Evolutionary conservation across 768 basidiomycete species (phyloP).

Genomic region (Pleurotus tuber-regium): DNA sequence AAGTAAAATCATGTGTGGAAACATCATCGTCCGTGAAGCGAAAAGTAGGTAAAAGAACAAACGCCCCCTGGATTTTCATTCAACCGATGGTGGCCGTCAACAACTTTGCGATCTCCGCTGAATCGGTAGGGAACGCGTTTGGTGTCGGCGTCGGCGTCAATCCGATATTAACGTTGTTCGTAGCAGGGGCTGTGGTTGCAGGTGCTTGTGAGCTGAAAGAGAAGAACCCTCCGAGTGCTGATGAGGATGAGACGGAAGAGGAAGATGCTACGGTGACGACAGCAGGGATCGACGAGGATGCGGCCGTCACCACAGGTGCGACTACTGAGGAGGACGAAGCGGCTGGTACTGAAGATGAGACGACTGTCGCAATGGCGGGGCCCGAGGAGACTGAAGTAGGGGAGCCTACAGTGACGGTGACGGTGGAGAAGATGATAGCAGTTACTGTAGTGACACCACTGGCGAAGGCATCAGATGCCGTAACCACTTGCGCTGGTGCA

Average conservation of each 20-base stretch:
- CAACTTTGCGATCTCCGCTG: slow-evolving; percentile 4
- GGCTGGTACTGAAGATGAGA: background rate
- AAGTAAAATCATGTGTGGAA: too few species aligned
- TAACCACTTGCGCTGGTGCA: too few species aligned
- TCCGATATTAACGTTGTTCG: background rate
- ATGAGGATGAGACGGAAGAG: background rate
- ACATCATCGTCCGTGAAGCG: too few species aligned
- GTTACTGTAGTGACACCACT: slow-evolving; percentile 14
- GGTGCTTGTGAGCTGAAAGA: background rate
- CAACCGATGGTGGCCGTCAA: slow-evolving; percentile 9
- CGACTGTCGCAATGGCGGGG: too few species aligned
- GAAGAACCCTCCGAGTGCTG: background rate
- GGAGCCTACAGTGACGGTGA: slow-evolving; percentile 10
- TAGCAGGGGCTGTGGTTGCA: background rate
- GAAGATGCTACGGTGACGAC: background rate
- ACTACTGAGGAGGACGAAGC: background rate
- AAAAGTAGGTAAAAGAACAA: too few species aligned
- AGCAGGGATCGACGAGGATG: background rate
- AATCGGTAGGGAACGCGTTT: background rate
- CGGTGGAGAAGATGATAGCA: slow-evolving; percentile 21
- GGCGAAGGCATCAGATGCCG: slow-evolving; percentile 10
- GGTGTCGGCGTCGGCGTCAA: background rate
- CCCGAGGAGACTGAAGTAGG: slow-evolving; percentile 11
- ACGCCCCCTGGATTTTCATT: too few species aligned
- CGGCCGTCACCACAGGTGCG: background rate